Evolutionary conservation across 441 rosid species (phyloP).

Genomic region (Euphorbia celastroides): DNA sequence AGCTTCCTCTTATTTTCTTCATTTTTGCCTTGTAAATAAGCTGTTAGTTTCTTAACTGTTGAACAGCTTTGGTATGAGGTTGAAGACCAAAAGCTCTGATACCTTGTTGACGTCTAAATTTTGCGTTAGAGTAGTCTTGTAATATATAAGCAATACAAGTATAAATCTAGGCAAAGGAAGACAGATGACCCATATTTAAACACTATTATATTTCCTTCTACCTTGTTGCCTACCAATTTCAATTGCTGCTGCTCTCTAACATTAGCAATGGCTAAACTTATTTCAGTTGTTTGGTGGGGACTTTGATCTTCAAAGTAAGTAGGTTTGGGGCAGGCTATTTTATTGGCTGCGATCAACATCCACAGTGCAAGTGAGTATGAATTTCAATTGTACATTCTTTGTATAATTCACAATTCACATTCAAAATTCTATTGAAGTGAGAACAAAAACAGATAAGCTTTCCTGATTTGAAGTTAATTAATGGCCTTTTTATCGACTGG

Average conservation of each 20-base stretch:
- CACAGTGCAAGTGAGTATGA: slow-evolving; percentile 87
- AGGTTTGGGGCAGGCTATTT: slow-evolving; percentile 86
- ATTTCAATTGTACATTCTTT: slow-evolving; percentile 9
- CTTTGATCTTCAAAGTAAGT: slow-evolving; percentile 81
- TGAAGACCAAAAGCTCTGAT: no score
- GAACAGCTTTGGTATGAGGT: no score
- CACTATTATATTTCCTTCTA: no score
- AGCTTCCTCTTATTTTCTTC: not conserved
- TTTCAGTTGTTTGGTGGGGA: slow-evolving; percentile 90
- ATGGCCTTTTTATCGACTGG: not conserved
- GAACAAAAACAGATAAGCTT: not conserved
- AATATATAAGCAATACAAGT: no score
- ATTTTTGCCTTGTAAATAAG: not conserved
- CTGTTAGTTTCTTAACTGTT: slow-evolving; percentile 3
- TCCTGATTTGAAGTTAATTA: not conserved
- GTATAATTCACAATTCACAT: not conserved
- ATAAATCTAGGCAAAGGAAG: no score
- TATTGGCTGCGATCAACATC: slow-evolving; percentile 88
- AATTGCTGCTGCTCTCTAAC: no score
- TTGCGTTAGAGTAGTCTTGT: no score
- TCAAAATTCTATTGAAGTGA: not conserved
- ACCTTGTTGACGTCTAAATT: no score
- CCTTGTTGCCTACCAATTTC: no score
- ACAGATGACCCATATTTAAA: no score
- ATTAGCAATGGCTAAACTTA: no score